Base-by-base conservation (phyloP, 176 grass and related monocot genomes). In the Lolium perenne region DNA sequence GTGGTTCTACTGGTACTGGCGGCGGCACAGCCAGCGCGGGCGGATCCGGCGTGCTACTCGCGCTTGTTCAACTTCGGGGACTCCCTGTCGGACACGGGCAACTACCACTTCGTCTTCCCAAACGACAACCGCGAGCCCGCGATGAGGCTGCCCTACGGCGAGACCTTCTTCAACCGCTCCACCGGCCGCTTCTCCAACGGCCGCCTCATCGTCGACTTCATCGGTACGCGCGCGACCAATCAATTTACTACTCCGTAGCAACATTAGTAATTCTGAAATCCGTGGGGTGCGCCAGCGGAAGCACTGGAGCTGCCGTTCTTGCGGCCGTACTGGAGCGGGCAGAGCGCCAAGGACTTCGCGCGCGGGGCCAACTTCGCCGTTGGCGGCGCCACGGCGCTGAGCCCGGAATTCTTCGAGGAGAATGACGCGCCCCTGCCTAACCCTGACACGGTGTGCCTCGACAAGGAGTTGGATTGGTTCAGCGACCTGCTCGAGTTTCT, bases 141-240 rank as follows among this genome's bases (percentile, higher is more conserved):
- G 8, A 51, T 83, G 49, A 54, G 68, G 16, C 67, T 55, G 1
- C 94, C 94, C 43, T 97, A 97, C 72, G 94, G 94, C 50, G 82
- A 92, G 47, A 94, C 94, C 41, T 97, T 79, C 87, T 97, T 97
- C 71, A 56, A 49, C 82, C 82, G 54, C 71, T 73, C 94, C 77
- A 97, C 94, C 78, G 94, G 94, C 4, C 89, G 94, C 7, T 97
- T 86, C 87, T 97, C 82, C 84, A 45, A 97, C 46, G 94, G 94
- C 22, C 87, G 94, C 45, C 20, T 94, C 50, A 66, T 94, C 38
- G 4, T 97, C 51, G 94, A 97, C 79, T 97, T 97, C 89, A 79
- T 94, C 58, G 89, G 94, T 97, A 77, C 9, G 35, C 45, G 7
- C 45, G 1, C 45, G 7, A n/a, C n/a, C n/a, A n/a, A n/a, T n/a